Evolutionary conservation across 495 filamentous ascomycete species (phyloP), one percentile per base, ranked within the genome.

Genomic region (Aspergillus sclerotioniger): DNA sequence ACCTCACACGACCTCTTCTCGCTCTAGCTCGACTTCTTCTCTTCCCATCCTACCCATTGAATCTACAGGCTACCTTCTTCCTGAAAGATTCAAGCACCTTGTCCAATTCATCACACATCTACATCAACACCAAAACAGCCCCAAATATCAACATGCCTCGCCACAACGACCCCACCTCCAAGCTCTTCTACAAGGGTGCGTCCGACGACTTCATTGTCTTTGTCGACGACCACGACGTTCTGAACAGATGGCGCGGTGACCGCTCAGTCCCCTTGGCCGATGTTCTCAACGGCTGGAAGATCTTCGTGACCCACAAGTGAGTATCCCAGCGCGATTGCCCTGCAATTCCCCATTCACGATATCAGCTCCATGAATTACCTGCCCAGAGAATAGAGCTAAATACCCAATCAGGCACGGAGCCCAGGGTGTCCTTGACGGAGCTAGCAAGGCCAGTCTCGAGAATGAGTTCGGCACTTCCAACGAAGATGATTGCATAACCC

Each of bases 161-260:
- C 69, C 91, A 87, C 77, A 91, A 92, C 80, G 83, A 81, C 52
- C 66, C 71, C 50, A 81, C 86, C 67, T 76, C 76, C 77, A 97
- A 95, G 79, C 83, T 96, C 75, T 86, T 95, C 86, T 93, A 87
- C 86, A 89, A 92, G 80, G 93, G 94, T 79, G 76, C 79, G 53
- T 80, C 83, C 20, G 91, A 98, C 31, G 91, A 96, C 81, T 98
- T 92, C 70, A 75, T 98, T 70, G 81, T 97, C 79, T 90, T 96
- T 72, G 80, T 95, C 54, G 91, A 97, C 56, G 88, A 88, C 69
- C 62, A 78, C 16, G 71, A 88, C 20, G 80, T 81, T 41, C 82
- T 91, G 57, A 77, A 90, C 72, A 84, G 91, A 67, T 98, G 94
- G 95, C 86, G 84, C 75, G 76, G 73, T 15, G 92, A 98, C 77